Percentiles rank a stretch among this genome's conserved stretches.
phyloP scores from a whole-genome alignment of 768 basidiomycete genomes.

The Thelephora aurantiotincta region DNA sequence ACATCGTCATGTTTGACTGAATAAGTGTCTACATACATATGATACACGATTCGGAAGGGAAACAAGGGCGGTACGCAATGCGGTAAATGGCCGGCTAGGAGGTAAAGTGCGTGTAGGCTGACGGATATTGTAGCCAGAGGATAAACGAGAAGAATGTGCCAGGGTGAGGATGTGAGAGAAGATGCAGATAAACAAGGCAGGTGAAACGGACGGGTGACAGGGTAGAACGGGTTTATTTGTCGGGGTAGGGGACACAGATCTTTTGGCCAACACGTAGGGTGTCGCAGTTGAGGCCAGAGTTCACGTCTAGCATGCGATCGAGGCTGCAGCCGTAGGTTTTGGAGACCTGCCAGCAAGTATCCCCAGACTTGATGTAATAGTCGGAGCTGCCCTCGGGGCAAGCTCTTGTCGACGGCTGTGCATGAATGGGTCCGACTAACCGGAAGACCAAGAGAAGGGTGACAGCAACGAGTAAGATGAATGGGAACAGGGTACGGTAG shows the following conservation, averaged over 20 bases:
- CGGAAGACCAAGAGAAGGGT: slow-evolving; percentile 52
- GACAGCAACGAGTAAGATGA: slow-evolving; percentile 56
- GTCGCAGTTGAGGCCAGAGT: slow-evolving; percentile 40
- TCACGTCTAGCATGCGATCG: slow-evolving; percentile 37
- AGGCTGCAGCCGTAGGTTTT: slow-evolving; percentile 31
- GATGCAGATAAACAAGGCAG: too few species aligned
- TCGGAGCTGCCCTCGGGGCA: slow-evolving; percentile 13
- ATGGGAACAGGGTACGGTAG: slow-evolving; percentile 54
- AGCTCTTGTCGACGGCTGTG: slow-evolving; percentile 17
- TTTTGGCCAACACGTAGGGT: slow-evolving; percentile 43
- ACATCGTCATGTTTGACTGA: too few species aligned
- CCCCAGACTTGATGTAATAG: slow-evolving; percentile 42
- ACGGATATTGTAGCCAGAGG: too few species aligned
- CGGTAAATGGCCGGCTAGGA: too few species aligned
- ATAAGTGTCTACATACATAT: too few species aligned
- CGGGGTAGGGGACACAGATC: slow-evolving; percentile 35
- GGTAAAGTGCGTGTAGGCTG: too few species aligned
- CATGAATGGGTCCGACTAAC: slow-evolving; percentile 30
- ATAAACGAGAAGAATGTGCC: too few species aligned
- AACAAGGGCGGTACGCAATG: too few species aligned
- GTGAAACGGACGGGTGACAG: too few species aligned
- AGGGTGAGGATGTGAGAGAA: too few species aligned
- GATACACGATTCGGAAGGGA: too few species aligned
- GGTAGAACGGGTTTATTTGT: neutral
- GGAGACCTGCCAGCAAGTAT: slow-evolving; percentile 54